These are phyloP conservation scores for Incumbomyces delicatus DNA, from an alignment of 2,329 filamentous ascomycete genomes.

Conservation along the genomic window DNA sequence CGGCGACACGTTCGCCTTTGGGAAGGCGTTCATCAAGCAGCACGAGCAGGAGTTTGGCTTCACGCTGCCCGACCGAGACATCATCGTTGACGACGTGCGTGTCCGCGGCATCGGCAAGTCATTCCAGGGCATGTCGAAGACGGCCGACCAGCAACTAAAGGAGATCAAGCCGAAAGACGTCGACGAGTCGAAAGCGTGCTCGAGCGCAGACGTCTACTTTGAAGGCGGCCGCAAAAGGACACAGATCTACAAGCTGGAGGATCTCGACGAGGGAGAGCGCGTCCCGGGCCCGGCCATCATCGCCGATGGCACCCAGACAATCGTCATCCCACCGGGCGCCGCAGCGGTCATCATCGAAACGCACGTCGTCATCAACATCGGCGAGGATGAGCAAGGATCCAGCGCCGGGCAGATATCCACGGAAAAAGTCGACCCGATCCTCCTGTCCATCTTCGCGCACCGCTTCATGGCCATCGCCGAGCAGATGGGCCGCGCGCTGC, in stretches of 20 bases:
- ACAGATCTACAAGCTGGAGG: conserved; percentile 70
- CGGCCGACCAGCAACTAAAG: conserved; percentile 73
- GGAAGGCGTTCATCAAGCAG: conserved; percentile 71
- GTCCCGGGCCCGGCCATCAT: conserved; percentile 75
- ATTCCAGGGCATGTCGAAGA: conserved; percentile 68
- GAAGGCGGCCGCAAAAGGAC: conserved; percentile 69
- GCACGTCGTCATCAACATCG: conserved; percentile 79
- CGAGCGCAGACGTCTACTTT: conserved; percentile 67
- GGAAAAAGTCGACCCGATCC: conserved; percentile 39
- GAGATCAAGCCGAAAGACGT: conserved; percentile 53
- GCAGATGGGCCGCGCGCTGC: conserved; percentile 49
- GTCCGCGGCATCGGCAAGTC: conserved; percentile 84
- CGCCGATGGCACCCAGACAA: conserved; percentile 67
- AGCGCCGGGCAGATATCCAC: conserved; percentile 10
- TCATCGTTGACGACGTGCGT: conserved; percentile 83
- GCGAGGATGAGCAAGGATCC: conserved; percentile 37
- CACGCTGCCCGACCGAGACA: conserved; percentile 71
- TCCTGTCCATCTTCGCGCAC: conserved; percentile 46
- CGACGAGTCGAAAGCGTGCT: conserved; percentile 53
- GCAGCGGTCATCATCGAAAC: conserved; percentile 71
- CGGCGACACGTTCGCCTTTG: conserved; percentile 70
- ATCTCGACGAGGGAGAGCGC: conserved; percentile 61
- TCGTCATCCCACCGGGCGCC: conserved; percentile 73
- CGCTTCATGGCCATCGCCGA: conserved; percentile 52
- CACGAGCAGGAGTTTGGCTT: conserved; percentile 93